phyloP scores from a whole-genome alignment of 2,329 filamentous ascomycete species.

The Pseudogymnoascus sp. region DNA sequence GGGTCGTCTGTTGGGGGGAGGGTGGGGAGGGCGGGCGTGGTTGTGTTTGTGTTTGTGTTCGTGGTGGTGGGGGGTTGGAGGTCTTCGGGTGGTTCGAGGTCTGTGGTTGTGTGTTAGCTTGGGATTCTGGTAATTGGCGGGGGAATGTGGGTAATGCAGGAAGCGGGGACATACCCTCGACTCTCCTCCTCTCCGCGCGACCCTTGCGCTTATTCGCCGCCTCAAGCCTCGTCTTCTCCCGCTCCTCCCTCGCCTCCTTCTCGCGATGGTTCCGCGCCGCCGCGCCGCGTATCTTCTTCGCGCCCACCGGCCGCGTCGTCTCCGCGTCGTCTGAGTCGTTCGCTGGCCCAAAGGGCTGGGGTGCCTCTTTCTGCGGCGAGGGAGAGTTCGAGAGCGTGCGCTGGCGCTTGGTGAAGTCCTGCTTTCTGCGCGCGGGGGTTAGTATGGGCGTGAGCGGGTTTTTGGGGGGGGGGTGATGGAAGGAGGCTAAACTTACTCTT shows the following conservation, averaged over 20 bases:
- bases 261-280: conserved; percentile 53
- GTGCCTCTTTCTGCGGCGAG: conserved; percentile 45
- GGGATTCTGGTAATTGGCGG: background rate
- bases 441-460: conserved; percentile 10
- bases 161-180: conserved; percentile 55
- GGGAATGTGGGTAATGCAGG: background rate
- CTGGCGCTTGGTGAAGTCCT: conserved; percentile 68
- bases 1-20: background rate
- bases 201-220: conserved; percentile 74
- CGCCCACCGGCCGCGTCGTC: conserved; percentile 40
- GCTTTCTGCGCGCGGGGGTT: conserved; percentile 48
- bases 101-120: background rate
- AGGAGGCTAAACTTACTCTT: conserved; percentile 63
- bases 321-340: conserved; percentile 68
- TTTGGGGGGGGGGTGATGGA: conserved; percentile 5
- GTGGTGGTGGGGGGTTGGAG: conserved; percentile 6
- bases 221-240: conserved; percentile 66
- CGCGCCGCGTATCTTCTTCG: conserved; percentile 54
- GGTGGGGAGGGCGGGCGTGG: background rate
- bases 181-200: conserved; percentile 70
- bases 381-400: conserved; percentile 72
- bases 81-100: conserved; percentile 1
- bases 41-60: background rate
- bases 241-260: conserved; percentile 63
- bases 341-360: conserved; percentile 32